These are phyloP conservation scores for Pseudocercospora eumusae DNA, from an alignment of 2,329 filamentous ascomycete genomes.

Conservation along the genomic window DNA sequence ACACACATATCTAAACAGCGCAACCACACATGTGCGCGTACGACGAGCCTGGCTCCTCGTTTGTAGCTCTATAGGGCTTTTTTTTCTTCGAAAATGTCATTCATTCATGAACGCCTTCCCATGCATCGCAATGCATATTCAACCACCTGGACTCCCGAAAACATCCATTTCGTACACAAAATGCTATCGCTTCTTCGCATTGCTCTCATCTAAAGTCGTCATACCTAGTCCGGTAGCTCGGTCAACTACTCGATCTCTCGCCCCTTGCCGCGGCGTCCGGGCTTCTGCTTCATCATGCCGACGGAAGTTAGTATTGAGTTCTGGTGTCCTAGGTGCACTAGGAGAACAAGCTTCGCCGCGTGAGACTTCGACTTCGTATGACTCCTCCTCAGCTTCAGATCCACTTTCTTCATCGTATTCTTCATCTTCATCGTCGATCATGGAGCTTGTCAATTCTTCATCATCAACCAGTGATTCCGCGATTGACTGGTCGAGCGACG, in stretches of 20 bases:
- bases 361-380: constrained; percentile 22
- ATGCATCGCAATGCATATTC: neutral
- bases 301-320: neutral
- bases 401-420: constrained; percentile 31
- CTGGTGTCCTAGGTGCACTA: constrained; percentile 19
- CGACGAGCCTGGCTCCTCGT: neutral
- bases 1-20: neutral
- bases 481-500: constrained; percentile 29
- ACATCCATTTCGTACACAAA: neutral
- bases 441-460: constrained; percentile 23
- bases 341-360: constrained; percentile 21
- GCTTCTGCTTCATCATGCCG: constrained; percentile 2
- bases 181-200: constrained; percentile 4
- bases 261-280: constrained; percentile 9
- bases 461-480: constrained; percentile 24
- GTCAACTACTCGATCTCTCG: neutral
- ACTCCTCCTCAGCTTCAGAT: constrained; percentile 18
- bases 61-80: neutral
- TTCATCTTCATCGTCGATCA: constrained; percentile 29
- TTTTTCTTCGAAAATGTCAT: neutral
- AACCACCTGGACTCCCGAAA: neutral
- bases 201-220: constrained; percentile 3
- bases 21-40: neutral
- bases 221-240: constrained; percentile 11
- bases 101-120: neutral